Percentiles rank a stretch among this genome's conserved stretches.
Evolutionary conservation across 352 stramenopile genomes (phyloP).

Genomic region (Phytophthora hybrid): DNA sequence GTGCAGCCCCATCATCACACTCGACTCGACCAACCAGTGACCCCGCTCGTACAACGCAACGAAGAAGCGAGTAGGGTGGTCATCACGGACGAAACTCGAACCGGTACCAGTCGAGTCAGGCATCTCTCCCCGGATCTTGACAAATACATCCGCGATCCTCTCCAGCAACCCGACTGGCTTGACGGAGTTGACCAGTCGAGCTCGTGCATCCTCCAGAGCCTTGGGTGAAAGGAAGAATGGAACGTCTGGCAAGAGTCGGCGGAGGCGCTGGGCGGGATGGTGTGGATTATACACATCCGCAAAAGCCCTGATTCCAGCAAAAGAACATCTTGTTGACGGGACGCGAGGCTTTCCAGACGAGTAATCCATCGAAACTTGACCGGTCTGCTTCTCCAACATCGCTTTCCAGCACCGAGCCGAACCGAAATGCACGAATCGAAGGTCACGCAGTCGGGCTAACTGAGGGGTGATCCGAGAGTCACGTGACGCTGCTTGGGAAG

Average conservation of each 20-base stretch:
- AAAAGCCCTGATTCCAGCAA: not conserved
- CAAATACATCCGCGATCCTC: not conserved
- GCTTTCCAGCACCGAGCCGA: not conserved
- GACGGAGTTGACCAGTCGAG: not conserved
- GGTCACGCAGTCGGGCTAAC: not conserved
- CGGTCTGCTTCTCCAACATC: no score
- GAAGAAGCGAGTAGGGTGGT: not conserved
- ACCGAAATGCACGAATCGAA: not conserved
- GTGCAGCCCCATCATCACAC: not conserved
- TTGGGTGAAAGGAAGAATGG: not conserved
- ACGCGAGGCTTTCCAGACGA: no score
- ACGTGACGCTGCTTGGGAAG: no score
- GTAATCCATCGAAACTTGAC: not conserved
- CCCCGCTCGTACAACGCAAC: not conserved
- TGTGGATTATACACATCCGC: not conserved
- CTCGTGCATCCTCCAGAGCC: not conserved
- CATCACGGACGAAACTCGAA: not conserved
- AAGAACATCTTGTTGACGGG: no score
- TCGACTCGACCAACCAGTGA: not conserved
- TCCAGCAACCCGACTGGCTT: not conserved
- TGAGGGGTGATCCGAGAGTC: not conserved
- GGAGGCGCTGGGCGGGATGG: not conserved
- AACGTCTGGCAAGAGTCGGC: not conserved
- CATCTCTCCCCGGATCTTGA: no score
- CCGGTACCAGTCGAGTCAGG: no score